These are phyloP conservation scores for Mucor indicus DNA, from an alignment of 371 early-diverging fungal genomes.

Conservation along the genomic window DNA sequence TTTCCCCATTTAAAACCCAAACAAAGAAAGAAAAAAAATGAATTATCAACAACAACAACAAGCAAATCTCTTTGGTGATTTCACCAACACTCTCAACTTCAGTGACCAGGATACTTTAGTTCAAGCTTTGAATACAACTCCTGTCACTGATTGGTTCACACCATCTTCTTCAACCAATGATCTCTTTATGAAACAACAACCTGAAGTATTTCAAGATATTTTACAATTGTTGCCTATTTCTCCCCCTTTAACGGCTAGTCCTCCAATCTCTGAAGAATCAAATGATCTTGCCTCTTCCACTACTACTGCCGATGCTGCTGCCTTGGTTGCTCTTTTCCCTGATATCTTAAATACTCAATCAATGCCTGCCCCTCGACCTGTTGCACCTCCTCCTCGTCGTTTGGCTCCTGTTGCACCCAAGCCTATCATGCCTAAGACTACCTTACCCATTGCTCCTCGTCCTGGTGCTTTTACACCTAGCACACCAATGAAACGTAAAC, in stretches of 20 bases:
- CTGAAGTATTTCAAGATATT: constrained; percentile 11
- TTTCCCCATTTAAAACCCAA: constrained; percentile 8
- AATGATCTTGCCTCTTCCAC: constrained; percentile 5
- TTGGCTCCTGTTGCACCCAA: constrained; percentile 6
- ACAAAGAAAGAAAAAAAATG: neutral
- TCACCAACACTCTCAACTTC: neutral
- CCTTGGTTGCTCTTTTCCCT: constrained; percentile 21
- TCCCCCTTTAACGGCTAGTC: constrained; percentile 21
- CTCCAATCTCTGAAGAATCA: constrained; percentile 6
- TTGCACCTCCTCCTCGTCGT: constrained; percentile 4
- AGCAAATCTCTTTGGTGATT: neutral
- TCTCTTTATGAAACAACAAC: neutral
- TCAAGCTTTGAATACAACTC: constrained; percentile 2
- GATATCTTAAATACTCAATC: constrained; percentile 7
- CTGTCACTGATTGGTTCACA: neutral
- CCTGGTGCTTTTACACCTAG: neutral
- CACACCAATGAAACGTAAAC: constrained; percentile 7
- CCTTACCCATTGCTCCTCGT: constrained; percentile 1
- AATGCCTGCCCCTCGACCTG: neutral
- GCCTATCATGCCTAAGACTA: constrained; percentile 17
- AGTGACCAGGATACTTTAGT: constrained; percentile 1
- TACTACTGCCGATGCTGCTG: too few species aligned
- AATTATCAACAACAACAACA: neutral
- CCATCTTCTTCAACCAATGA: neutral
- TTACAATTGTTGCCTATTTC: constrained; percentile 19